Evolutionary conservation across 1,284 basidiomycete species (phyloP).

Genomic region (Takashimella koratensis): DNA sequence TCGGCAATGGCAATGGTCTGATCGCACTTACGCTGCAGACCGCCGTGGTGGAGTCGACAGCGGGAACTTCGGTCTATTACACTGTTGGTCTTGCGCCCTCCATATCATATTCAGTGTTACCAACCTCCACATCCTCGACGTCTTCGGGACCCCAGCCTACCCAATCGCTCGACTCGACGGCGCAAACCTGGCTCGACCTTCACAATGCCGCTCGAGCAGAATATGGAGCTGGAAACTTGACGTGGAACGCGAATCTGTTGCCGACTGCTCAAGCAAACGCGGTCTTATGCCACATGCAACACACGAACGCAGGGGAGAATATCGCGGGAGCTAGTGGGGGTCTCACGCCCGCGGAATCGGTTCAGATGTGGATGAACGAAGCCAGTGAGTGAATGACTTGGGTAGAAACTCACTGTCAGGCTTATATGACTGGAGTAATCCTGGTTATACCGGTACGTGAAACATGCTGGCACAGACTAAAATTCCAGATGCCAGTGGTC

Average conservation of each 20-base stretch:
- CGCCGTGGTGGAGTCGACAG: neutral
- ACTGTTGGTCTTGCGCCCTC: neutral
- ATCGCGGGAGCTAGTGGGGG: slow-evolving; percentile 16
- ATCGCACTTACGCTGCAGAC: neutral
- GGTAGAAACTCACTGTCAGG: slow-evolving; percentile 7
- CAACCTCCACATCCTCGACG: neutral
- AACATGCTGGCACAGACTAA: neutral
- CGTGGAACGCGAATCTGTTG: neutral
- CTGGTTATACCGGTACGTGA: slow-evolving; percentile 15
- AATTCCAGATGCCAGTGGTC: slow-evolving; percentile 19
- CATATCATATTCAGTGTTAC: neutral
- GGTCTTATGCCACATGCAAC: neutral
- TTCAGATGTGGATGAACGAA: slow-evolving; percentile 27
- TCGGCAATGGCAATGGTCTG: neutral
- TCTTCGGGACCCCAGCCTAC: neutral
- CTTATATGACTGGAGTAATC: slow-evolving; percentile 19
- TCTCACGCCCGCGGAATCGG: slow-evolving; percentile 17
- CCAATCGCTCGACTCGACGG: neutral
- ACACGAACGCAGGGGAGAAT: slow-evolving; percentile 25
- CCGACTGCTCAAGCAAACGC: neutral
- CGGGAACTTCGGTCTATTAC: neutral
- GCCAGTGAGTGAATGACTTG: slow-evolving; percentile 10
- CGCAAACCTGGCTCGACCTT: slow-evolving; percentile 14
- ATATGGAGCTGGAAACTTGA: slow-evolving; percentile 14
- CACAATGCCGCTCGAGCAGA: slow-evolving; percentile 39